Evolutionary conservation across 2,329 filamentous ascomycete genomes (phyloP).

Genomic region (Fusarium torulosum): DNA sequence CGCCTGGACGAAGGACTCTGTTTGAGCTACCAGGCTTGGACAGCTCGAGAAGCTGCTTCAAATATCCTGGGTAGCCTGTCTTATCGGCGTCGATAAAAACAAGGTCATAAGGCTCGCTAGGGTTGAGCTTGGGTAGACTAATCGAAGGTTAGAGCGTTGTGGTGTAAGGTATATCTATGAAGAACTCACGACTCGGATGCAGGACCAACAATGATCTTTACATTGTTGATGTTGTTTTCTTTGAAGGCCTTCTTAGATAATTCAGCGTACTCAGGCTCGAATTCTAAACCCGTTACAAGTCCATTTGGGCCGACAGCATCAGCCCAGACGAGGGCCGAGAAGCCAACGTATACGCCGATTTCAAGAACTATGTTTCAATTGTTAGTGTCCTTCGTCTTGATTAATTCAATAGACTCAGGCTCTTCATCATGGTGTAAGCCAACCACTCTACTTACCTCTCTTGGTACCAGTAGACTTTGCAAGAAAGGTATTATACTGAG

Average conservation of each 20-base stretch:
- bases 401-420: background rate
- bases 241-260: constrained; percentile 56
- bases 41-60: constrained; percentile 59
- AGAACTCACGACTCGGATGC: constrained; percentile 59
- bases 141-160: background rate
- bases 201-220: constrained; percentile 62
- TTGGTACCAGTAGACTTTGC: constrained; percentile 58
- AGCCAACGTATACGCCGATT: constrained; percentile 63
- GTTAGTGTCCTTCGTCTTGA: background rate
- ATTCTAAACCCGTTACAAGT: constrained; percentile 61
- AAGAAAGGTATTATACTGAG: constrained; percentile 57
- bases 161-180: no score
- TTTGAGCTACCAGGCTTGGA: constrained; percentile 55
- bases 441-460: constrained; percentile 49
- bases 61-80: constrained; percentile 63
- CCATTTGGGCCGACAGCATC: constrained; percentile 60
- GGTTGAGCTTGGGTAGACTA: constrained; percentile 50
- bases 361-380: constrained; percentile 58
- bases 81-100: constrained; percentile 69
- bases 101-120: constrained; percentile 61
- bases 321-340: constrained; percentile 63
- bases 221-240: constrained; percentile 58
- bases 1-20: constrained; percentile 62
- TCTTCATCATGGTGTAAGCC: background rate
- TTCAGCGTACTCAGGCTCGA: constrained; percentile 58